Evolutionary conservation across 768 basidiomycete genomes (phyloP).

Genomic region (Glaciozyma martinii): DNA sequence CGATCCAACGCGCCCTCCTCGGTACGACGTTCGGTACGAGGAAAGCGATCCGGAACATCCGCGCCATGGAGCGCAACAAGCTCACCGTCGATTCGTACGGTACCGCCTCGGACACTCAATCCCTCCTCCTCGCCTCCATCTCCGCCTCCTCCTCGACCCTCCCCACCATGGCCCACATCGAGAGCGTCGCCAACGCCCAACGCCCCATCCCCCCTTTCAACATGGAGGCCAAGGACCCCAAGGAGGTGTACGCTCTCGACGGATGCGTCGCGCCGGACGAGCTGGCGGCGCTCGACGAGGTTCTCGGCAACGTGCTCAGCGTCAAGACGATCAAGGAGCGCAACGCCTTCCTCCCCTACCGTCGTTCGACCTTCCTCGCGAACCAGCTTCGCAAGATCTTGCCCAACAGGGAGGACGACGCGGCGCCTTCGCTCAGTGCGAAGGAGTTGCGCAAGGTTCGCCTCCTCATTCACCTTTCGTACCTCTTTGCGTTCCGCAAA

Average conservation of each 20-base stretch:
- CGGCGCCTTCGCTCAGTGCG: constrained; percentile 37
- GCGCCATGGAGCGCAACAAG: constrained; percentile 75
- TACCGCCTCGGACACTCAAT: constrained; percentile 42
- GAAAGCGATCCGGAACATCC: constrained; percentile 79
- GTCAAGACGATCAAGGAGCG: constrained; percentile 49
- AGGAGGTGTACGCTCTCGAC: constrained; percentile 50
- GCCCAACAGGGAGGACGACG: constrained; percentile 35
- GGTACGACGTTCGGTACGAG: constrained; percentile 92
- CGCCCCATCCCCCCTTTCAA: constrained; percentile 72
- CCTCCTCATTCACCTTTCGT: constrained; percentile 67
- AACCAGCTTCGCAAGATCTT: constrained; percentile 49
- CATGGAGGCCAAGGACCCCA: constrained; percentile 55
- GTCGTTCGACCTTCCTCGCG: constrained; percentile 61
- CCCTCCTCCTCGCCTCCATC: constrained; percentile 72
- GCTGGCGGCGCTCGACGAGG: constrained; percentile 56
- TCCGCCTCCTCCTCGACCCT: constrained; percentile 60
- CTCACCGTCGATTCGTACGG: constrained; percentile 84
- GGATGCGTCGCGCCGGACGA: constrained; percentile 75
- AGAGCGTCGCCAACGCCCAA: constrained; percentile 29
- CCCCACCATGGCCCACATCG: constrained; percentile 44
- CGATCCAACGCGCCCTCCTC: constrained; percentile 50
- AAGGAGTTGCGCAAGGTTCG: constrained; percentile 40
- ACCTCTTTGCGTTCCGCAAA: constrained; percentile 64
- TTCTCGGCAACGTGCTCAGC: constrained; percentile 48
- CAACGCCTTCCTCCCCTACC: constrained; percentile 53